These are phyloP conservation scores for Posidonia oceanica DNA, from an alignment of 116 monocot genomes.

Conservation along the genomic window DNA sequence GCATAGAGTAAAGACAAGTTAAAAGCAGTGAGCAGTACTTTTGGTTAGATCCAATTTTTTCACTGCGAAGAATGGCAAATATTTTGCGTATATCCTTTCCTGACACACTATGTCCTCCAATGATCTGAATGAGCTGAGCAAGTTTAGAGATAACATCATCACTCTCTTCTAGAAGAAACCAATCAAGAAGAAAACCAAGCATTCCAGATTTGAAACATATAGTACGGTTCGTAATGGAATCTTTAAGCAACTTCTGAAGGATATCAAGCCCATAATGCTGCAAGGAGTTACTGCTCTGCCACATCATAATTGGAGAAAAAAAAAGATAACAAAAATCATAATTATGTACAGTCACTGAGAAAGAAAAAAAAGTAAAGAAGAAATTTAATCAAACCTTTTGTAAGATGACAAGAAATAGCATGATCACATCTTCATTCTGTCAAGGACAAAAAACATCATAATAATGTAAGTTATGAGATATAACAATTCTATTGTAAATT, in stretches of 20 bases:
- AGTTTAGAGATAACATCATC: constrained; percentile 49
- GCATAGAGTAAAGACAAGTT: constrained; percentile 56
- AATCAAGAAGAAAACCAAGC: constrained; percentile 90
- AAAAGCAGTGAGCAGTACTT: constrained; percentile 60
- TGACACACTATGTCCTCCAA: constrained; percentile 91
- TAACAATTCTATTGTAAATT: no score
- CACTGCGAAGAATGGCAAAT: constrained; percentile 78
- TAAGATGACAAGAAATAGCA: constrained; percentile 60
- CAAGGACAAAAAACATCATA: constrained; percentile 6
- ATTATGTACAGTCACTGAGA: not conserved
- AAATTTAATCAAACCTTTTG: constrained; percentile 56
- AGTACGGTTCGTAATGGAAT: constrained; percentile 71
- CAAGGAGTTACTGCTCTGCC: constrained; percentile 76
- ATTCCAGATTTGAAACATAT: constrained; percentile 73
- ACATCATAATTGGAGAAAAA: constrained; percentile 13
- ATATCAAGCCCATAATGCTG: constrained; percentile 82
- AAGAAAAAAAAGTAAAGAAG: constrained; percentile 1
- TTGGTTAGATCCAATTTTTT: constrained; percentile 39
- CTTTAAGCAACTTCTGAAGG: constrained; percentile 56
- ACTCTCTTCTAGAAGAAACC: constrained; percentile 59
- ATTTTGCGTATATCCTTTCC: constrained; percentile 94
- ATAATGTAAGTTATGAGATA: not conserved
- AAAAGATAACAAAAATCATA: not conserved
- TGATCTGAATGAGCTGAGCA: constrained; percentile 63
- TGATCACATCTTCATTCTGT: constrained; percentile 92